Base-by-base conservation (phyloP, 345 rosid genomes). In the Combretum micranthum region DNA sequence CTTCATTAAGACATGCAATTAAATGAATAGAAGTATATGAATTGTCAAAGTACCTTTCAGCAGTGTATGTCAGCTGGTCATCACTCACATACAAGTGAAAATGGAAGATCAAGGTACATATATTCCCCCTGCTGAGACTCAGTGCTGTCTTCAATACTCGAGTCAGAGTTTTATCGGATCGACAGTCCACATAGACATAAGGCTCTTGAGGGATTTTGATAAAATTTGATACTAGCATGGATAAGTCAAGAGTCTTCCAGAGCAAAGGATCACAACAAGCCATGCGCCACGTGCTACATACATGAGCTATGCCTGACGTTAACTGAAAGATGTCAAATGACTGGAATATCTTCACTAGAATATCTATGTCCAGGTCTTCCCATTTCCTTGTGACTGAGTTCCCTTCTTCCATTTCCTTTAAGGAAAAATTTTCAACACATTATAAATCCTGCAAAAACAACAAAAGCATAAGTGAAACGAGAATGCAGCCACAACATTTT, bases 221-320 rank as follows among this genome's bases (percentile, higher is more conserved):
- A 79, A 72, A 88, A 64, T 81, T 72, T 16, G 96, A 88, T 66
- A 55, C 75, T 77, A 84, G 52, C 65, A 60, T 68, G 0, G 96
- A 88, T 44, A 91, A 68, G 70, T 91, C 96, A 43, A 91, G 92
- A 0, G 84, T 86, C 64, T 73, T 86, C 98, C 98, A 88, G 0
- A 86, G 74, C 44, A 83, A 55, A n/a, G 98, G 96, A 78, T 91
- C 95, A 15, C 93, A 72, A 60, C 85, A 81, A 60, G 96, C 98
- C 22, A 52, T 39, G 48, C 88, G 79, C 96, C 98, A 91, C 16
- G 79, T 67, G 10, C 90, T 74, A 74, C 98, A 86, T 52, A 92
- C 95, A 55, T 65, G 86, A 70, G 84, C 91, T 59, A 90, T 62
- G 44, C 94, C 86, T 6, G 86, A 77, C 53, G 75, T 82, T 16